Evolutionary conservation across 495 filamentous ascomycete species (phyloP).

Genomic region (Xylaria acuta): DNA sequence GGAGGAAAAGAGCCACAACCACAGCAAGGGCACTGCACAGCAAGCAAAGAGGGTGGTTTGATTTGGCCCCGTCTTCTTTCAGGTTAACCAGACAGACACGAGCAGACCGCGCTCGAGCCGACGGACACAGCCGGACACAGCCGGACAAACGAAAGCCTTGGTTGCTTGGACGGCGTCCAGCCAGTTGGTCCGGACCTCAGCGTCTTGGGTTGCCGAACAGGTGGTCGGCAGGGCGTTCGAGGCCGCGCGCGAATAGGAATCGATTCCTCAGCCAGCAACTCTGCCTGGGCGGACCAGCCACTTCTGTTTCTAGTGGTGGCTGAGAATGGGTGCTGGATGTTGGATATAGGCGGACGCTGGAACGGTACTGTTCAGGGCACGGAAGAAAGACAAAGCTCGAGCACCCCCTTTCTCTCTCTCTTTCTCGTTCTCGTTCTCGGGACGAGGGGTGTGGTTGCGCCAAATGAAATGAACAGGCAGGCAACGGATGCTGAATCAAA

Average conservation of each 20-base stretch:
- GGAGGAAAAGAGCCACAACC: background rate
- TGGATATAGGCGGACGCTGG: background rate
- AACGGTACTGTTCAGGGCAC: background rate
- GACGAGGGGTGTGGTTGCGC: background rate
- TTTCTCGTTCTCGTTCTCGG: too few species aligned
- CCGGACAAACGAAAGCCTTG: background rate
- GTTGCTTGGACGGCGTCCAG: background rate
- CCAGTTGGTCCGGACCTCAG: background rate
- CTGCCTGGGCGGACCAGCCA: background rate
- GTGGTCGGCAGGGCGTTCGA: background rate
- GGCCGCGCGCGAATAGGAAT: background rate
- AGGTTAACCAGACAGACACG: background rate
- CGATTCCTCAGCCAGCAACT: background rate
- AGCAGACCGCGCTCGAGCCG: background rate
- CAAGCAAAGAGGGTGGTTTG: background rate
- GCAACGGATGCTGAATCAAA: background rate
- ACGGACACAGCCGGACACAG: background rate
- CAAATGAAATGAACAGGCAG: background rate
- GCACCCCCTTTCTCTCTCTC: slow-evolving; percentile 7
- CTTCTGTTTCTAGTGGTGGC: slow-evolving; percentile 11
- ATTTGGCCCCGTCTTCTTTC: background rate
- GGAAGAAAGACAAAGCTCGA: background rate
- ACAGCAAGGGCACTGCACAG: background rate
- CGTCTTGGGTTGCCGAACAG: background rate
- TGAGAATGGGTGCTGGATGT: slow-evolving; percentile 5